phyloP scores from a whole-genome alignment of 2,329 filamentous ascomycete genomes.

The Fusarium denticulatum region DNA sequence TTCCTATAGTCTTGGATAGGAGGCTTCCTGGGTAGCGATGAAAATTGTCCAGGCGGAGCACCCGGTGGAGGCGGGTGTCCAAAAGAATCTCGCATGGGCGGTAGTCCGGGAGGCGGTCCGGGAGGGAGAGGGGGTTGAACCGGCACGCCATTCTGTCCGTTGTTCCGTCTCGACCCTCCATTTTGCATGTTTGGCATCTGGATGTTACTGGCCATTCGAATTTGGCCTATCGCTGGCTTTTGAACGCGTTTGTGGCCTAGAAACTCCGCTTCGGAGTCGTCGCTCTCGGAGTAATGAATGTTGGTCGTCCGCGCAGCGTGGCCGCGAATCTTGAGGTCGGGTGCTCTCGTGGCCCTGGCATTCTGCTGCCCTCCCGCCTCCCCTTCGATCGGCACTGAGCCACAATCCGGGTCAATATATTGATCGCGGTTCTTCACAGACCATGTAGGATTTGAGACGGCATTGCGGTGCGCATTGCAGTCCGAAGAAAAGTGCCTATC shows the following conservation, averaged over 20 bases:
- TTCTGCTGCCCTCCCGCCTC: constrained; percentile 36
- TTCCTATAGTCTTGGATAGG: constrained; percentile 44
- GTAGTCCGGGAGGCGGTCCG: constrained; percentile 49
- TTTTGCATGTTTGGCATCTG: constrained; percentile 47
- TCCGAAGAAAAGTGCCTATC: constrained; percentile 66
- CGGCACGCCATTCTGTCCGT: constrained; percentile 29
- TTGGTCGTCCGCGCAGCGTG: constrained; percentile 50
- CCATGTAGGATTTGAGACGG: constrained; percentile 59
- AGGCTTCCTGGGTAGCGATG: constrained; percentile 46
- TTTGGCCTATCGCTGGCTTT: constrained; percentile 48
- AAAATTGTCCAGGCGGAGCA: constrained; percentile 30
- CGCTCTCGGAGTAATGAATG: constrained; percentile 58
- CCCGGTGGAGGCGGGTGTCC: constrained; percentile 41
- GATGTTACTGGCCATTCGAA: constrained; percentile 54
- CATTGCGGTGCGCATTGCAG: constrained; percentile 52
- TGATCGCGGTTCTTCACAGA: constrained; percentile 58
- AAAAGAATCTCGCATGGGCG: constrained; percentile 34
- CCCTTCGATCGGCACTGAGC: constrained; percentile 52
- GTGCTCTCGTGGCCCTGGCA: constrained; percentile 34
- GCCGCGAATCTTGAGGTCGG: constrained; percentile 49
- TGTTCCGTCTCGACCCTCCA: constrained; percentile 24
- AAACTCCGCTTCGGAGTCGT: constrained; percentile 58
- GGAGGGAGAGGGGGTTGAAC: constrained; percentile 52
- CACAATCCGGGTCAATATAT: constrained; percentile 60
- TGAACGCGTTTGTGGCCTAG: constrained; percentile 49